A percentile compares a stretch with the other conserved stretches of the same genome.
Conservation (phyloP, 2,329 filamentous ascomycete species). For the Arthrinium puccinioides region DNA sequence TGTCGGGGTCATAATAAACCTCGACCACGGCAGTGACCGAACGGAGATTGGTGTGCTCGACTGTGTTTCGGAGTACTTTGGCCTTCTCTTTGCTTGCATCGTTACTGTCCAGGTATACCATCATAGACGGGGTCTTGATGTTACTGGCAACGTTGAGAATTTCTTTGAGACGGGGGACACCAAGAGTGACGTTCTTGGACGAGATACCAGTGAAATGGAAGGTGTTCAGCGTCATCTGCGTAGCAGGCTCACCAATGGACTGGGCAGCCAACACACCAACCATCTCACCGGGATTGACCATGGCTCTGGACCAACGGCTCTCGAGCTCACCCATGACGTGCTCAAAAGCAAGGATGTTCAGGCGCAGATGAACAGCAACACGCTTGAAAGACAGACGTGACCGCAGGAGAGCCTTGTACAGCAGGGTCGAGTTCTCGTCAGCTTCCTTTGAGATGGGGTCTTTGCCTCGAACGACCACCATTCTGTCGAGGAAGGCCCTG, state of each 20-base stretch:
- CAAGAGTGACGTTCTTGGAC: constrained; percentile 97
- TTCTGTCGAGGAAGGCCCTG: constrained; percentile 62
- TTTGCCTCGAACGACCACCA: constrained; percentile 79
- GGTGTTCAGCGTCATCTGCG: constrained; percentile 98
- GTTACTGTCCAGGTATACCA: constrained; percentile 68
- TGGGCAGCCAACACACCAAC: constrained; percentile 95
- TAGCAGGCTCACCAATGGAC: constrained; percentile 97
- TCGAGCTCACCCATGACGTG: constrained; percentile 89
- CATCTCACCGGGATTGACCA: constrained; percentile 94
- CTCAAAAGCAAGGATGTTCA: constrained; percentile 88
- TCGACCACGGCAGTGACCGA: constrained; percentile 89
- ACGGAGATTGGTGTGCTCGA: constrained; percentile 90
- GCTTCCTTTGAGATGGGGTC: constrained; percentile 81
- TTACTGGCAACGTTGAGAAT: constrained; percentile 97
- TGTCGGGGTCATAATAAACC: constrained; percentile 94
- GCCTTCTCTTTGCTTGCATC: constrained; percentile 68
- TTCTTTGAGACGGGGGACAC: constrained; percentile 98
- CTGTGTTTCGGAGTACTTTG: constrained; percentile 77
- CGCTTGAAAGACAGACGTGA: constrained; percentile 90
- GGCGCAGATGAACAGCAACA: constrained; percentile 73
- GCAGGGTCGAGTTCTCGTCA: constrained; percentile 76
- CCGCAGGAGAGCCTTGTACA: constrained; percentile 88
- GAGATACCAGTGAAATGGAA: constrained; percentile 99
- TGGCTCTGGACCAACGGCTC: constrained; percentile 76
- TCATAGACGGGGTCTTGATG: constrained; percentile 98